These are phyloP conservation scores for Marchantia polymorpha DNA, from an alignment of 225 moss, liverwort and hornwort species.

Conservation along the genomic window DNA sequence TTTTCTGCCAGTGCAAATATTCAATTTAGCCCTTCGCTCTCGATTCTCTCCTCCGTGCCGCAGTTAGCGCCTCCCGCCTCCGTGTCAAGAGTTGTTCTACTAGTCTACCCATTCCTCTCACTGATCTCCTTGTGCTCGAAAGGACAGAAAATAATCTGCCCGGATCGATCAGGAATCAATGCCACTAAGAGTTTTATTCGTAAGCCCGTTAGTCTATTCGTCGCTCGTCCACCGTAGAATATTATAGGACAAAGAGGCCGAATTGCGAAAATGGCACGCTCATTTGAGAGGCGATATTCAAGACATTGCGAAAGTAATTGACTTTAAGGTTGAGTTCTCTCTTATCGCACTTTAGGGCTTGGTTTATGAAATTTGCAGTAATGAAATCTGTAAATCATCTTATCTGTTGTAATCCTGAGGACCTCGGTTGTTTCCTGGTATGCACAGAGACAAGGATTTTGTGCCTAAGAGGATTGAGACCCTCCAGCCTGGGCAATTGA, in stretches of 20 bases:
- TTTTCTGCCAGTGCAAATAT: neutral
- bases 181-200: neutral
- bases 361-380: neutral
- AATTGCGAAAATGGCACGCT: constrained; percentile 50
- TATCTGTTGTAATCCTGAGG: neutral
- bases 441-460: constrained; percentile 48
- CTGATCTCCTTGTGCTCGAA: constrained; percentile 7
- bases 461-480: constrained; percentile 44
- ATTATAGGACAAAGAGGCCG: constrained; percentile 48
- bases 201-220: neutral
- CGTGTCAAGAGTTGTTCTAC: neutral
- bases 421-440: neutral
- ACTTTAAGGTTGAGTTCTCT: constrained; percentile 43
- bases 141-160: neutral
- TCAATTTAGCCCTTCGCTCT: neutral
- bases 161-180: neutral
- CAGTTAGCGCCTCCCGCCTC: neutral
- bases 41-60: neutral
- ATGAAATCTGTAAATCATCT: no score
- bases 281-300: constrained; percentile 44
- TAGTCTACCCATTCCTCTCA: neutral
- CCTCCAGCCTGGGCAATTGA: constrained; percentile 45
- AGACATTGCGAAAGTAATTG: constrained; percentile 45
- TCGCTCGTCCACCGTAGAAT: constrained; percentile 21
- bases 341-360: constrained; percentile 9